These are phyloP conservation scores for Volvariella volvacea DNA, from an alignment of 1,284 basidiomycete species.

Conservation along the genomic window DNA sequence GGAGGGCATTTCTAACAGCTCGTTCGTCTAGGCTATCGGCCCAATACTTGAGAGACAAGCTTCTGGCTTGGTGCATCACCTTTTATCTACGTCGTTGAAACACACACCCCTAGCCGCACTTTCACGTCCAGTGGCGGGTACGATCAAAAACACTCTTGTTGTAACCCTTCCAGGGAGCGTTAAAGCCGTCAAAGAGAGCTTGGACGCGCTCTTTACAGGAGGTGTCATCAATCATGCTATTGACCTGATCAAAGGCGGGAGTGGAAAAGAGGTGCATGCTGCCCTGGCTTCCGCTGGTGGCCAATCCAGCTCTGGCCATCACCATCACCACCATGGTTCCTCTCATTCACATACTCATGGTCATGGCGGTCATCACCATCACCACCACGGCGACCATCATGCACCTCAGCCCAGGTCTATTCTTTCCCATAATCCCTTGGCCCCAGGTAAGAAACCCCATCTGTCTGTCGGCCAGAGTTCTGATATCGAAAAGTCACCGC, in stretches of 20 bases:
- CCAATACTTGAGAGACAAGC: constrained; percentile 71
- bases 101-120: constrained; percentile 79
- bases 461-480: background rate
- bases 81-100: constrained; percentile 61
- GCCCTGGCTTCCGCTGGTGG: constrained; percentile 25
- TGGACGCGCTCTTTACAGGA: constrained; percentile 52
- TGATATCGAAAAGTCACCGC: constrained; percentile 39
- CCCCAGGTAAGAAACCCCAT: constrained; percentile 42
- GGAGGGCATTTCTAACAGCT: no score
- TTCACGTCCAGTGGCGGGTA: constrained; percentile 77
- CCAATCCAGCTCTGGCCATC: constrained; percentile 12
- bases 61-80: constrained; percentile 72
- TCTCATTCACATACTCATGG: constrained; percentile 14
- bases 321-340: constrained; percentile 27
- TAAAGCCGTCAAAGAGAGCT: constrained; percentile 78
- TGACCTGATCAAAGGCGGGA: constrained; percentile 67
- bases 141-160: constrained; percentile 59
- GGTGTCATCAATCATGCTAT: constrained; percentile 67
- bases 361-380: constrained; percentile 36
- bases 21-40: constrained; percentile 52
- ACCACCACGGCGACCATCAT: constrained; percentile 35
- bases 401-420: constrained; percentile 44
- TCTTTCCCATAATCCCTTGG: constrained; percentile 64
- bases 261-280: constrained; percentile 55
- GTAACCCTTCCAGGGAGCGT: constrained; percentile 80